Conservation (phyloP, 1,139 yeast genomes). For the Diutina siamensis region DNA sequence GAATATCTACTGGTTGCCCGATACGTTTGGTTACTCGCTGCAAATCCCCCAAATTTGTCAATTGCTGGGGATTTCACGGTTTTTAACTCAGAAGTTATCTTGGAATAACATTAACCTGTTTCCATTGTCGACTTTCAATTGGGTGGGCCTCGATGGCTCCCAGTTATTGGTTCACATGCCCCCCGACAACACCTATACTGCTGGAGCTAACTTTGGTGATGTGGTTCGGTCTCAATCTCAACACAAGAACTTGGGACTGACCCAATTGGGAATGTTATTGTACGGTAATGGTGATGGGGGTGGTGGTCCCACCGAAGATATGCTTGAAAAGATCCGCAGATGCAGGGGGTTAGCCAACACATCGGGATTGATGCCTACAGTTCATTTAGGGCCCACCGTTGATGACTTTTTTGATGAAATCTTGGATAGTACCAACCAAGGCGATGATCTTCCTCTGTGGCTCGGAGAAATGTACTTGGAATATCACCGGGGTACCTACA, state of each 20-base stretch:
- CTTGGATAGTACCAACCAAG: slow-evolving; percentile 50
- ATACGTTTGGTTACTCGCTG: slow-evolving; percentile 92
- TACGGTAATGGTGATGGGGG: slow-evolving; percentile 98
- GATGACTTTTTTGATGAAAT: slow-evolving; percentile 69
- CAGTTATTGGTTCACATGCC: slow-evolving; percentile 97
- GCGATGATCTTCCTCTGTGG: slow-evolving; percentile 71
- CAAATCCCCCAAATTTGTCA: slow-evolving; percentile 92
- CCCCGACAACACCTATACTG: slow-evolving; percentile 91
- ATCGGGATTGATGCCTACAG: slow-evolving; percentile 71
- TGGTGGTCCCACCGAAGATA: slow-evolving; percentile 92
- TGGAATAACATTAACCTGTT: slow-evolving; percentile 91
- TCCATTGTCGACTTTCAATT: slow-evolving; percentile 84
- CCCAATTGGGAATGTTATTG: slow-evolving; percentile 68
- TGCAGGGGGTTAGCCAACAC: slow-evolving; percentile 80
- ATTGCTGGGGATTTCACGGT: slow-evolving; percentile 68
- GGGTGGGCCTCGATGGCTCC: slow-evolving; percentile 91
- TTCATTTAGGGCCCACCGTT: slow-evolving; percentile 65
- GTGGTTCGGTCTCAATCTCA: slow-evolving; percentile 68
- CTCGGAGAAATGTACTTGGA: slow-evolving; percentile 89
- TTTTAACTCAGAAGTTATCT: slow-evolving; percentile 84
- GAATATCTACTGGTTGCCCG: slow-evolving; percentile 86
- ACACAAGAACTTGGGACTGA: slow-evolving; percentile 73
- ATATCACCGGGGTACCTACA: slow-evolving; percentile 94
- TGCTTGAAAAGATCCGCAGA: slow-evolving; percentile 85
- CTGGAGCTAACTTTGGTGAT: slow-evolving; percentile 86